Evolutionary conservation across 2,329 filamentous ascomycete species (phyloP).

Genomic region (Apiospora rasikravindrae): DNA sequence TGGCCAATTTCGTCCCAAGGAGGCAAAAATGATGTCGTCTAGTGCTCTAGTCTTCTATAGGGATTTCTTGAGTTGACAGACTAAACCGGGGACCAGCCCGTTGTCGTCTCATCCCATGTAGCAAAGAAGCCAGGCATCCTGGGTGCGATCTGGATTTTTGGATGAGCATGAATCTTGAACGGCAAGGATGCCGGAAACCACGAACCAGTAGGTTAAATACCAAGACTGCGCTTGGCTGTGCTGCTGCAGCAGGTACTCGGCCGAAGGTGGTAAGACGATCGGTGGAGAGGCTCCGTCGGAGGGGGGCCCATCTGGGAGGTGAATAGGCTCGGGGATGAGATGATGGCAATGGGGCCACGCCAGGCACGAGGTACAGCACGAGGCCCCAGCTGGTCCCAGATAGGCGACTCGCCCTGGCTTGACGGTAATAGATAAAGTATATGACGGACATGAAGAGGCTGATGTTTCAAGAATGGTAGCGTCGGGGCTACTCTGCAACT

Average conservation of each 20-base stretch:
- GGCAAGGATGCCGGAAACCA: background rate
- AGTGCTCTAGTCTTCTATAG: background rate
- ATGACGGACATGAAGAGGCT: background rate
- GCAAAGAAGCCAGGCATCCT: slow-evolving; percentile 15
- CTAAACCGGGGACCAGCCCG: slow-evolving; percentile 10
- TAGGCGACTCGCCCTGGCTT: background rate
- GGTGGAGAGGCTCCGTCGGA: background rate
- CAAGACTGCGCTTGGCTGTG: background rate
- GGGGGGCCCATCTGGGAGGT: background rate
- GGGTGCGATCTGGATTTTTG: slow-evolving; percentile 7
- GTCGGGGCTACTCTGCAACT: background rate
- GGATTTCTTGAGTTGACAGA: background rate
- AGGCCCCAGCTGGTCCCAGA: too few species aligned
- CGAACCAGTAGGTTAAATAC: slow-evolving; percentile 10
- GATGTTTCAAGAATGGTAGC: slow-evolving; percentile 6
- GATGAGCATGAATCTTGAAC: background rate
- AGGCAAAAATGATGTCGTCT: background rate
- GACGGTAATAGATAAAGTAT: slow-evolving; percentile 6
- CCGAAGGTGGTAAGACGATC: background rate
- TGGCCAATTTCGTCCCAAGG: background rate
- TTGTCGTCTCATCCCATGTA: slow-evolving; percentile 15
- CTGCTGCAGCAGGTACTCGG: background rate
- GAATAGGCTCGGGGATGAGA: background rate
- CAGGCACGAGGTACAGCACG: background rate
- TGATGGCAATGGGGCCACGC: background rate